Evolutionary conservation across 768 basidiomycete genomes (phyloP).

Genomic region (Botryobasidium botryosum): DNA sequence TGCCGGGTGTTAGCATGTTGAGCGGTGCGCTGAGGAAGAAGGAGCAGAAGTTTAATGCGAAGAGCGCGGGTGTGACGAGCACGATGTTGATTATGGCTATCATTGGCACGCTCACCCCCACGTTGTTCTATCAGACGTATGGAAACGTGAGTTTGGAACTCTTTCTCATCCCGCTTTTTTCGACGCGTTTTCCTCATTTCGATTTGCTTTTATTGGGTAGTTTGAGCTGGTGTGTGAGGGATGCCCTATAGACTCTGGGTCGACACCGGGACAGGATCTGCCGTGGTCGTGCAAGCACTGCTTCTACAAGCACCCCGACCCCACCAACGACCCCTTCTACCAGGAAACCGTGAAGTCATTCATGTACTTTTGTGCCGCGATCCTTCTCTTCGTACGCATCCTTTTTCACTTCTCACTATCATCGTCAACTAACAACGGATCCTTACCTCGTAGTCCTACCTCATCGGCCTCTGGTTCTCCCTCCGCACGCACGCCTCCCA

Average conservation of each 20-base stretch:
- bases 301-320: conserved; percentile 89
- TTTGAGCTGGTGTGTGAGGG: conserved; percentile 76
- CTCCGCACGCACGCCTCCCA: conserved; percentile 93
- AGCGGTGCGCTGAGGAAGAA: conserved; percentile 77
- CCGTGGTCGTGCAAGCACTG: conserved; percentile 86
- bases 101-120: conserved; percentile 87
- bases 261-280: background rate
- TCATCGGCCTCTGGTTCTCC: conserved; percentile 97
- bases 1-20: conserved; percentile 96
- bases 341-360: conserved; percentile 86
- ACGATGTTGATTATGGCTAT: conserved; percentile 99
- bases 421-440: conserved; percentile 4
- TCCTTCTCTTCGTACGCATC: conserved; percentile 68
- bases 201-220: conserved; percentile 28
- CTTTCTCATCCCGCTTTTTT: conserved; percentile 5
- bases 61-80: conserved; percentile 94
- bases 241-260: conserved; percentile 34
- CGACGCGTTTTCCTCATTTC: conserved; percentile 3
- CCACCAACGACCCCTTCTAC: conserved; percentile 88
- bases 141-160: conserved; percentile 56
- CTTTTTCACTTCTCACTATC: background rate
- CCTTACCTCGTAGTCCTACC: conserved; percentile 53
- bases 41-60: conserved; percentile 98
- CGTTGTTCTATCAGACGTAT: conserved; percentile 95
- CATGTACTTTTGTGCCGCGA: conserved; percentile 89